phyloP scores from a whole-genome alignment of 257 asterid species.

The Asclepias syriaca region DNA sequence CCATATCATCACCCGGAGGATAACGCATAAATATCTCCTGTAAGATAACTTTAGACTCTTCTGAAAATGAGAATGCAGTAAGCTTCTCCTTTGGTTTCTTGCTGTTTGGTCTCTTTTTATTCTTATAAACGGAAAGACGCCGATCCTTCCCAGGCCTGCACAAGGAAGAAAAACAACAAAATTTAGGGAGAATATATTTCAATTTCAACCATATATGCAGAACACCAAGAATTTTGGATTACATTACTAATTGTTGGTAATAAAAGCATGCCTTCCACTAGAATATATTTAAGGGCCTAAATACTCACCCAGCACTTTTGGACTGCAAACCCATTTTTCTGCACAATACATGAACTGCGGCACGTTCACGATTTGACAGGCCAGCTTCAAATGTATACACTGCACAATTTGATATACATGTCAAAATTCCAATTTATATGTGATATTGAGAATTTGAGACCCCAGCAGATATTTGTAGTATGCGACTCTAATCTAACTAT shows the following conservation, averaged over 20 bases:
- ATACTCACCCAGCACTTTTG: constrained; percentile 72
- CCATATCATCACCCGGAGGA: constrained; percentile 68
- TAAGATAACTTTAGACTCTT: constrained; percentile 49
- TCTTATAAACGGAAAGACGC: constrained; percentile 53
- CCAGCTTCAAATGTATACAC: constrained; percentile 52
- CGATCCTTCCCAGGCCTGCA: constrained; percentile 61
- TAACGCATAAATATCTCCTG: constrained; percentile 60
- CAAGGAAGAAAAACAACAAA: constrained; percentile 14
- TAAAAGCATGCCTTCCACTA: not conserved
- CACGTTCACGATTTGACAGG: constrained; percentile 53
- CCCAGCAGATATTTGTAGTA: not conserved
- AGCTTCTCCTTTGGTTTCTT: constrained; percentile 34
- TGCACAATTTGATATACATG: constrained; percentile 33
- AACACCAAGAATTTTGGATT: not conserved
- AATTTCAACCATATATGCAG: not conserved
- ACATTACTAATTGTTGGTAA: not conserved
- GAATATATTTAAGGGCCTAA: not conserved
- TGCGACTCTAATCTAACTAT: not conserved
- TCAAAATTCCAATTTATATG: constrained; percentile 8
- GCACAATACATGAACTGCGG: constrained; percentile 55
- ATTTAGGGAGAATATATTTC: not conserved
- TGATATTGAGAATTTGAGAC: not conserved
- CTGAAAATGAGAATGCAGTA: constrained; percentile 54
- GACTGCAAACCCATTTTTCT: constrained; percentile 63
- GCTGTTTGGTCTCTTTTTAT: constrained; percentile 22